Evolutionary conservation across 1,284 basidiomycete species (phyloP).

Genomic region (Lentinus polychrous): DNA sequence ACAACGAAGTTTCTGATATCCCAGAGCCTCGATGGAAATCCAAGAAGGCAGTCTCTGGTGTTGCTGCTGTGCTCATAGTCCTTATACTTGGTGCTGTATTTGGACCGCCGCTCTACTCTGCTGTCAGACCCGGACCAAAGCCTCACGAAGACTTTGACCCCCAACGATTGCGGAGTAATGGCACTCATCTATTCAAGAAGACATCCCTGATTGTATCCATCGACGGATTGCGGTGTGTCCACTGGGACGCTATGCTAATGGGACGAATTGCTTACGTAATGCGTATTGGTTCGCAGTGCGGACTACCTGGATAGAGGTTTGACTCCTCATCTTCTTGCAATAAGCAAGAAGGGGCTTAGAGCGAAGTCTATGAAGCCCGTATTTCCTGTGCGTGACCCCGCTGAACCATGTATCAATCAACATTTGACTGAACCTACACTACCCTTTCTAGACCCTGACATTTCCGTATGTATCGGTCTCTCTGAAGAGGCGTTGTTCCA

Average conservation of each 20-base stretch:
- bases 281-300: conserved; percentile 39
- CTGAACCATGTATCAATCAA: background rate
- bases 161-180: conserved; percentile 49
- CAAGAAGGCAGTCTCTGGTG: conserved; percentile 26
- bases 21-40: conserved; percentile 6
- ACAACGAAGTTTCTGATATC: conserved; percentile 15
- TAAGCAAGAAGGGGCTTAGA: conserved; percentile 74
- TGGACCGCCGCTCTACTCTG: conserved; percentile 12
- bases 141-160: conserved; percentile 30
- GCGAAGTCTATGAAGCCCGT: conserved; percentile 81
- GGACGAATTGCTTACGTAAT: background rate
- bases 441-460: conserved; percentile 60
- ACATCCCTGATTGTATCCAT: conserved; percentile 84
- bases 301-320: conserved; percentile 79
- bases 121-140: conserved; percentile 9
- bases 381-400: conserved; percentile 61
- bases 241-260: background rate
- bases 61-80: conserved; percentile 32
- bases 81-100: conserved; percentile 33
- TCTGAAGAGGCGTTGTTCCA: background rate
- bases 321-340: conserved; percentile 74
- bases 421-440: background rate
- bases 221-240: conserved; percentile 69
- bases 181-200: conserved; percentile 70
- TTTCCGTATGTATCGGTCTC: conserved; percentile 61